phyloP scores from a whole-genome alignment of 2,329 filamentous ascomycete genomes.

The Nemania sp. region DNA sequence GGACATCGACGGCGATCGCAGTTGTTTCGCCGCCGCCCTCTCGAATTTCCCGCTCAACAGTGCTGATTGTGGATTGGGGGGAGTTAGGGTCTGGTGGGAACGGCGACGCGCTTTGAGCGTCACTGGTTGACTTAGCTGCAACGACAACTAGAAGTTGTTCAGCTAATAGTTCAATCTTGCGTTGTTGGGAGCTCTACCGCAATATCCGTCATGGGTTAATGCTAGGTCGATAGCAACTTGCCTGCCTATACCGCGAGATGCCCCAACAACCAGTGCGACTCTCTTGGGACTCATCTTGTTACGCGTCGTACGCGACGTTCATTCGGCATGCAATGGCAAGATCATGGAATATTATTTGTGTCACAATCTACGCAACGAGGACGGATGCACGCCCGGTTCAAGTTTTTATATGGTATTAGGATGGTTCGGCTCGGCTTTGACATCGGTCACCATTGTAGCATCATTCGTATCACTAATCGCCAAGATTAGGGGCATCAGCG shows the following conservation, averaged over 20 bases:
- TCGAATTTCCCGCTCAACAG: slow-evolving; percentile 74
- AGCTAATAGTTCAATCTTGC: not conserved
- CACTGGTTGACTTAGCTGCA: slow-evolving; percentile 73
- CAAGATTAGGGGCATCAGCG: too few relatives aligned
- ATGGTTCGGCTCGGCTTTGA: not conserved
- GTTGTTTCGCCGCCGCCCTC: slow-evolving; percentile 65
- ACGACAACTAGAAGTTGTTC: slow-evolving; percentile 65
- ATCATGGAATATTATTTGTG: not conserved
- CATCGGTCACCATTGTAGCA: too few relatives aligned
- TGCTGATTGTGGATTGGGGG: slow-evolving; percentile 73
- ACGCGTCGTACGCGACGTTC: not conserved
- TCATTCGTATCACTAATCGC: slow-evolving; percentile 18
- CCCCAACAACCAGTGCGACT: slow-evolving; percentile 74
- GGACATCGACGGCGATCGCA: slow-evolving; percentile 71
- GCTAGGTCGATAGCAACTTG: slow-evolving; percentile 80
- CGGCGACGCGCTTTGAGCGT: slow-evolving; percentile 56
- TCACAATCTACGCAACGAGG: not conserved
- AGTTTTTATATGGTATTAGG: not conserved
- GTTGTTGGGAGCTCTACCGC: slow-evolving; percentile 52
- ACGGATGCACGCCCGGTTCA: not conserved
- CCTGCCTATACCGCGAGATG: slow-evolving; percentile 78
- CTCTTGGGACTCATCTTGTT: slow-evolving; percentile 39
- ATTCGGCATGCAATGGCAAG: not conserved
- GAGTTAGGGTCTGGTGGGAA: slow-evolving; percentile 82
- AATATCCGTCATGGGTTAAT: slow-evolving; percentile 70